phyloP scores from a whole-genome alignment of 495 filamentous ascomycete species.

The Penicillium ochrochloron region DNA sequence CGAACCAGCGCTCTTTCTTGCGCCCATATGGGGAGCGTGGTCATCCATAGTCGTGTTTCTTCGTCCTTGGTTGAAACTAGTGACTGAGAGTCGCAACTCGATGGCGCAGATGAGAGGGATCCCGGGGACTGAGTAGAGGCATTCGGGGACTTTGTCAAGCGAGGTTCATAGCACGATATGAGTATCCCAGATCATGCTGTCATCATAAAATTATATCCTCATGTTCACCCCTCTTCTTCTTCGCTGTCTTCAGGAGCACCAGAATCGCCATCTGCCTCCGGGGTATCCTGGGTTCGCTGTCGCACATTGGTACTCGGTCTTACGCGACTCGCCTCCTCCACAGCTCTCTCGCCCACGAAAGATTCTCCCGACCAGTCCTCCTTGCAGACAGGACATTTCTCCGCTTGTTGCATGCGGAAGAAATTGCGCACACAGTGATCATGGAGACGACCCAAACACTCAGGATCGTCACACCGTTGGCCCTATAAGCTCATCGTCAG shows the following conservation, averaged over 20 bases:
- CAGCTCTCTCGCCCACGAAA: conserved; percentile 83
- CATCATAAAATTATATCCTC: background rate
- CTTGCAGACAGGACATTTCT: conserved; percentile 76
- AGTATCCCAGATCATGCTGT: background rate
- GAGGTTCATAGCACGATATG: background rate
- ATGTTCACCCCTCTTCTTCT: conserved; percentile 18
- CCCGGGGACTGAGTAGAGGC: background rate
- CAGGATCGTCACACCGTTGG: conserved; percentile 72
- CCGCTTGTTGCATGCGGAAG: conserved; percentile 65
- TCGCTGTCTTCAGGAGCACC: conserved; percentile 16
- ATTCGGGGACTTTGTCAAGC: background rate
- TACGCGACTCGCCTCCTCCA: conserved; percentile 36
- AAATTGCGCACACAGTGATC: conserved; percentile 74
- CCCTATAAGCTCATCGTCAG: conserved; percentile 52
- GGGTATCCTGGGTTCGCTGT: conserved; percentile 15
- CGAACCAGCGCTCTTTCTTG: background rate
- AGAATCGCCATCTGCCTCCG: conserved; percentile 18
- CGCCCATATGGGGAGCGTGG: background rate
- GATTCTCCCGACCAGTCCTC: conserved; percentile 71
- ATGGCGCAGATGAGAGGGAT: background rate
- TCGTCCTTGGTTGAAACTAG: background rate
- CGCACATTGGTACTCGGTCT: conserved; percentile 36
- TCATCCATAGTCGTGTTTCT: background rate
- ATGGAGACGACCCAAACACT: conserved; percentile 75
- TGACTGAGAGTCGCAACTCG: background rate